Base-by-base conservation (phyloP, 805 yeast species). In the Zygosaccharomyces pseudorouxii region DNA sequence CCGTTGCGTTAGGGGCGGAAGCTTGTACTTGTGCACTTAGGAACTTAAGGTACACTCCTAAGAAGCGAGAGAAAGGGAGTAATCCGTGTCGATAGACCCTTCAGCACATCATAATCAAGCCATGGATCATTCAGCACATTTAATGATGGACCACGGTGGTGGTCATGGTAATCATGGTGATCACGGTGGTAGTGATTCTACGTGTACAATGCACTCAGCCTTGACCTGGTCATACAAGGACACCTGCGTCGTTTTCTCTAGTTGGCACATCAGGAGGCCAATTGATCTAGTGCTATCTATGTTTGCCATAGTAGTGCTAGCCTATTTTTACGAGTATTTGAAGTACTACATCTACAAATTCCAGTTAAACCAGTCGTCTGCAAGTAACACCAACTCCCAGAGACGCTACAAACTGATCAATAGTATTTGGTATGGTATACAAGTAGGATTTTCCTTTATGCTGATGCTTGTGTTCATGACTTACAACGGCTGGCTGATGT, bases 401-500 rank as follows among this genome's bases (percentile, higher is more conserved):
- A 45, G 51, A 31, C 36, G 41, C 33, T 39, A 43, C 38, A 51
- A 38, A 19, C 16, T 71, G 39, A 67, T 65, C 44, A 70, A 67
- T 53, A 68, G 82, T 7, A 51, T 73, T 12, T 55, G 75, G 31
- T 85, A 85, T 60, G 89, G 83, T 1, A 51, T 78, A 8, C 86
- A 82, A 58, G 86, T 84, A 4, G 81, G 82, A 1, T 84, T 80
- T 58, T 81, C 89, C 3, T 83, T 84, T 58, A 69, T 81, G 71
- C 68, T 82, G 57, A 86, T 87, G 95, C 75, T 86, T 55, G 78
- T 88, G 0, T 87, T 86, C 57, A 87, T 87, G 96, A 85, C 92
- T 5, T 87, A 84, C 64, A 86, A 86, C 62, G 87, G 92, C 10
- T 87, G 90, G 90, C 76, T 82, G 29, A 86, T 86, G 93, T 41